Base-by-base conservation (phyloP, 2,329 filamentous ascomycete species). In the Penicillium corylophilum region DNA sequence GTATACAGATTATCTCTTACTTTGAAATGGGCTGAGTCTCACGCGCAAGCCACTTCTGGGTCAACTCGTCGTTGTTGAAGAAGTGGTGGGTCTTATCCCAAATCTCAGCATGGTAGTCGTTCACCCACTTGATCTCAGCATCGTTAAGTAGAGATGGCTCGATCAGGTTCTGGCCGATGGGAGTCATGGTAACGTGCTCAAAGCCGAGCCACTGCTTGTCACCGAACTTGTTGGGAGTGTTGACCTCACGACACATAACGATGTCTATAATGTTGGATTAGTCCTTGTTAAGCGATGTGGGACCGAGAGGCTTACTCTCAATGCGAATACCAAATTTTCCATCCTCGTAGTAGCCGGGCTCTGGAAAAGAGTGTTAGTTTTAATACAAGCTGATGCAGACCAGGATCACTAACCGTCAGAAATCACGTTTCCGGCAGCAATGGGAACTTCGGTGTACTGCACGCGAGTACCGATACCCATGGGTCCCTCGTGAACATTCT, bases 311-410 rank as follows among this genome's bases (percentile, higher is more conserved):
- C 75, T 64, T 62, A 80, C 77, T 99, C 74, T 99, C 94, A 65
- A 96, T 96, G 16, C 94, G 87, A 61, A 99, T 94, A 16, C 94
- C 94, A 66, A 95, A 99, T 35, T 85, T 85, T 43, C 91, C 93
- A 64, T 99, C 94, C 71, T 97, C 92, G 70, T 99, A 99, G 75
- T 92, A 99, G 26, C 94, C 94, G 1, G 94, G 94, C 72, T 99
- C 91, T 74, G 48, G 16, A 42, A 26, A 26, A 62, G 38, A 65
- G 22, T 46, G 49, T 56, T 23, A 53, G 46, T 23, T 35, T 15
- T 20, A n/a, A 12, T 20, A 9, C 2, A 5, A 18, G 24, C 10
- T 23, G 31, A 41, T 13, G 20, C 13, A 3, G 10, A 20, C 23
- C 16, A 28, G 2, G 9, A 15, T 36, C 4, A 57, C 67, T 40